Percentiles rank a stretch among this genome's conserved stretches.
Conservation (phyloP, 139 green algal species). For the Bryopsis sp. region DNA sequence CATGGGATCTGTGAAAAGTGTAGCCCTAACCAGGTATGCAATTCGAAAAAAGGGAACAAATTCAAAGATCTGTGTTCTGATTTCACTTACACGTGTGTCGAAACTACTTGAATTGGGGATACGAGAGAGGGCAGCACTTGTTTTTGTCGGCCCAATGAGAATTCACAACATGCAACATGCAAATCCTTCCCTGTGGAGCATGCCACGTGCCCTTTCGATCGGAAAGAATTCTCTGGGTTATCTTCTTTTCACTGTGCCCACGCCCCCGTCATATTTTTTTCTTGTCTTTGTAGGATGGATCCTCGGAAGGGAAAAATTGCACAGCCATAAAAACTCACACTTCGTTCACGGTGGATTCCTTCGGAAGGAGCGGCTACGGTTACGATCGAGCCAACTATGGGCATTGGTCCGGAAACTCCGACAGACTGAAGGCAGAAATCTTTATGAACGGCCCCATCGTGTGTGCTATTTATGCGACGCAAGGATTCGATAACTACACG, state of each 20-base stretch:
- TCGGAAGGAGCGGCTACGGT: not conserved
- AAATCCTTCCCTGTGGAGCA: too few species aligned
- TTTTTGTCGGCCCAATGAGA: too few species aligned
- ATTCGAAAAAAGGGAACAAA: too few species aligned
- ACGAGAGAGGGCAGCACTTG: too few species aligned
- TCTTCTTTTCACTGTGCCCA: too few species aligned
- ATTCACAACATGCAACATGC: too few species aligned
- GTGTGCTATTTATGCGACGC: conserved; percentile 39
- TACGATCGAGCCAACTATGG: conserved; percentile 11
- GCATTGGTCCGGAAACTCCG: not conserved
- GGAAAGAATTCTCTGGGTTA: too few species aligned
- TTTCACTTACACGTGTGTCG: too few species aligned
- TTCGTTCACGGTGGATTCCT: not conserved
- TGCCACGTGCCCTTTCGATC: too few species aligned
- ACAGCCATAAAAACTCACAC: not conserved
- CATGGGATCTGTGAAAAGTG: conserved; percentile 34
- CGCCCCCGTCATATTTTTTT: not conserved
- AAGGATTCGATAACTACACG: conserved; percentile 41
- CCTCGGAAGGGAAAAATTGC: not conserved
- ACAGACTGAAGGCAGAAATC: conserved; percentile 43
- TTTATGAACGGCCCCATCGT: conserved; percentile 31
- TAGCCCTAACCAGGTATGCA: too few species aligned
- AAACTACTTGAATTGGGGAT: too few species aligned
- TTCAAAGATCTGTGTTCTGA: too few species aligned
- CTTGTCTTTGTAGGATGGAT: not conserved